Conservation (phyloP, 805 yeast genomes). For the Kodamaea kaohsiungensis region DNA sequence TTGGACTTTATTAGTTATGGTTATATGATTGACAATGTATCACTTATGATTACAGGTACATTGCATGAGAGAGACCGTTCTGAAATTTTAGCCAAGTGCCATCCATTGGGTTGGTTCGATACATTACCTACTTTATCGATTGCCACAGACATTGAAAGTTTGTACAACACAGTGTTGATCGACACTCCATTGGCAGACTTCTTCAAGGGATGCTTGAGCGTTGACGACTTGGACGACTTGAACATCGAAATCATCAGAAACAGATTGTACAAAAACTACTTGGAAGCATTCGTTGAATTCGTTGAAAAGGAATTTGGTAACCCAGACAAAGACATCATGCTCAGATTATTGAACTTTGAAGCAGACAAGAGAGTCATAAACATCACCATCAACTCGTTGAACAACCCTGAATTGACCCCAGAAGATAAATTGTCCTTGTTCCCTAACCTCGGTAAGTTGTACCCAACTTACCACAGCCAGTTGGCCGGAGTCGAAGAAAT, state of each 20-base stretch:
- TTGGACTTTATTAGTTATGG: slow-evolving; percentile 94
- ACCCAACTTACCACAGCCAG: slow-evolving; percentile 65
- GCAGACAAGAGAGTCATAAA: slow-evolving; percentile 95
- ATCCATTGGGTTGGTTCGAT: slow-evolving; percentile 98
- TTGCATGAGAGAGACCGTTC: slow-evolving; percentile 89
- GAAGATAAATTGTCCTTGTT: slow-evolving; percentile 71
- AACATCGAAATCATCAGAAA: slow-evolving; percentile 95
- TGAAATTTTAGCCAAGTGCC: slow-evolving; percentile 87
- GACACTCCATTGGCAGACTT: slow-evolving; percentile 98
- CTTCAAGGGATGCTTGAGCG: slow-evolving; percentile 84
- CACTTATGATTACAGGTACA: slow-evolving; percentile 94
- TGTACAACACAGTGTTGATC: slow-evolving; percentile 87
- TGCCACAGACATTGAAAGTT: slow-evolving; percentile 92
- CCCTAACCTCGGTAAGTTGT: slow-evolving; percentile 81
- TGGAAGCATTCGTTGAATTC: slow-evolving; percentile 81
- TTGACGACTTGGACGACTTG: slow-evolving; percentile 89
- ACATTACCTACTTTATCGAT: slow-evolving; percentile 91
- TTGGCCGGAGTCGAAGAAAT: slow-evolving; percentile 80
- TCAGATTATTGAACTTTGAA: slow-evolving; percentile 76
- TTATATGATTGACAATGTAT: slow-evolving; percentile 97
- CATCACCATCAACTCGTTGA: slow-evolving; percentile 86
- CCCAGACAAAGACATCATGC: slow-evolving; percentile 85
- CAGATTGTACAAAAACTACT: slow-evolving; percentile 86
- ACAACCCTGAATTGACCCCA: slow-evolving; percentile 68
- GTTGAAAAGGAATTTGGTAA: slow-evolving; percentile 57